Conservation (phyloP, 129 eudicot genomes). For the Logfia minima region DNA sequence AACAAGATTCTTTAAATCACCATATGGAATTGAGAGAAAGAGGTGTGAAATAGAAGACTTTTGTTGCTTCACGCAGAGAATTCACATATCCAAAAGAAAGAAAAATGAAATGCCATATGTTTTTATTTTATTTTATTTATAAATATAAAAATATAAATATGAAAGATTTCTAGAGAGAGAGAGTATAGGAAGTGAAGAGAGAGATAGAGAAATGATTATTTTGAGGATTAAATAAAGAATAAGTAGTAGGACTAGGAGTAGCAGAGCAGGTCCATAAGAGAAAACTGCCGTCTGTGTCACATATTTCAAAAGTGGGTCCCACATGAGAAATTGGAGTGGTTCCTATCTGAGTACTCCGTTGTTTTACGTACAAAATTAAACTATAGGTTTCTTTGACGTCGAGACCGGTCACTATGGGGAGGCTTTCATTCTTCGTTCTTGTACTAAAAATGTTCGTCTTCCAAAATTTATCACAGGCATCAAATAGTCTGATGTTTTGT, state of each 20-base stretch:
- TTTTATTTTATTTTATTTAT: no score
- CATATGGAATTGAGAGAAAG: conserved; percentile 45
- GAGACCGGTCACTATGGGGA: no score
- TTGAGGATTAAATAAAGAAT: not conserved
- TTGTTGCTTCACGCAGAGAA: conserved; percentile 31
- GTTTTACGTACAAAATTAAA: no score
- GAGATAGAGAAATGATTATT: not conserved
- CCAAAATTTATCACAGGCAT: no score
- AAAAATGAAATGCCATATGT: not conserved
- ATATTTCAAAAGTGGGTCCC: not conserved
- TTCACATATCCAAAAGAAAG: not conserved
- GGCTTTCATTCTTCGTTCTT: no score
- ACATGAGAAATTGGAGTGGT: not conserved
- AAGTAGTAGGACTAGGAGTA: not conserved
- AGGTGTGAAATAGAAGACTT: conserved; percentile 90
- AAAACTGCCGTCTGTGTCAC: not conserved
- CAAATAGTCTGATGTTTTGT: no score
- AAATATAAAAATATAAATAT: no score
- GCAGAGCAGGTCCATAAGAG: not conserved
- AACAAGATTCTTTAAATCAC: conserved; percentile 50
- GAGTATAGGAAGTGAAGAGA: not conserved
- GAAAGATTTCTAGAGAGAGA: not conserved
- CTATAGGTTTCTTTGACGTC: no score
- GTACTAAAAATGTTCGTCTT: no score
- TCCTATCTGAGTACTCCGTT: no score